Base-by-base conservation (phyloP, 2,329 filamentous ascomycete genomes). In the Aspergillus terreus region DNA sequence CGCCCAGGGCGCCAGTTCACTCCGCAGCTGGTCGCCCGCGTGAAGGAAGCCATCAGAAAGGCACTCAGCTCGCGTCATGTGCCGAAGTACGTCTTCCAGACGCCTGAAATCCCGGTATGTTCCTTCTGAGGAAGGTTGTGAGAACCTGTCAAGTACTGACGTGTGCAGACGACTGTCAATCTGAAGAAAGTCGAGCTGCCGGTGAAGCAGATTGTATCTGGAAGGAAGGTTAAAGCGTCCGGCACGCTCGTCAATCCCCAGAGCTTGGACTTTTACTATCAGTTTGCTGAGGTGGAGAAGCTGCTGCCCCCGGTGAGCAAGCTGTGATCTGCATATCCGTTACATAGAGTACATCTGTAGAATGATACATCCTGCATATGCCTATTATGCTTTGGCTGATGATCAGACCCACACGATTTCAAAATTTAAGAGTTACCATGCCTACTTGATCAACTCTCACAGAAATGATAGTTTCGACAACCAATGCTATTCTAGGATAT, bases 131-230 rank as follows among this genome's bases (percentile, higher is more conserved):
- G 36, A 9, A n/a, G 4, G n/a, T 33, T 11, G 3, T 4, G 3
- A 10, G 44, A 14, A 21, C 15, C 19, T n/a, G 4, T 12, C 25
- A 23, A 32, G 15, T 38, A 23, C 52, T 54, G 33, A 54, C 17
- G 40, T 10, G 11, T 9, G 9, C 44, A 90, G 84, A 88, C 85
- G 0, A 94, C 89, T 0, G 84, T 94, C 56, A 94, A 92, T 65
- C 71, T 89, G 46, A 94, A 94, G 68, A 94, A 94, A 69, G 89
- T 94, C 4, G 89, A 94, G 67, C 62, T 94, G 47, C 88, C 88
- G 0, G 86, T 94, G 27, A 94, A 94, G 73, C 86, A 89, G 64
- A 94, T 94, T 56, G 85, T 94, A 1, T 90, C 82, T 0, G 89
- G 89, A 0, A 83, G 84, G 60, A 81, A 74, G 21, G 82, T 94